Conservation (phyloP, 345 rosid species). For the Limnanthes douglasii region DNA sequence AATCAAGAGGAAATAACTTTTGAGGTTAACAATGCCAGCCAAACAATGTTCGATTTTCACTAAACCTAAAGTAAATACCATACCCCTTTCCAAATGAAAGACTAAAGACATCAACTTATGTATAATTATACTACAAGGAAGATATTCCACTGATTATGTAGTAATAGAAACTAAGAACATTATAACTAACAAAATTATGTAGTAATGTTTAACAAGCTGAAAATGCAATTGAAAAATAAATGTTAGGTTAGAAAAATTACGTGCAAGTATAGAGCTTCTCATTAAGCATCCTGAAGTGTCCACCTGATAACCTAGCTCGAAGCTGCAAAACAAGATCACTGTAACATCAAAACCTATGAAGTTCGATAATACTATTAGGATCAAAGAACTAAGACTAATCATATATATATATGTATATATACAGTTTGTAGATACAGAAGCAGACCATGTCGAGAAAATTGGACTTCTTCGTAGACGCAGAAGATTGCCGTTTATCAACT, state of each 20-base stretch:
- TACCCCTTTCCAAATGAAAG: too few species aligned
- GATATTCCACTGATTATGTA: too few species aligned
- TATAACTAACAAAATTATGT: too few species aligned
- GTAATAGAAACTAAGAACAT: too few species aligned
- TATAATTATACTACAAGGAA: too few species aligned
- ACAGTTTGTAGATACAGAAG: slow-evolving; percentile 7
- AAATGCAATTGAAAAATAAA: too few species aligned
- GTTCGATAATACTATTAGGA: not conserved
- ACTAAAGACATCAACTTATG: not conserved
- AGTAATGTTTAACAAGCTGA: too few species aligned
- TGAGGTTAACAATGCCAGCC: too few species aligned
- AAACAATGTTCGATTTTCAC: too few species aligned
- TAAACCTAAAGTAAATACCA: too few species aligned
- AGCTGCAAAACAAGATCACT: slow-evolving; percentile 29
- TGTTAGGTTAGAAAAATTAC: slow-evolving; percentile 25
- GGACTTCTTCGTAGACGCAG: slow-evolving; percentile 16
- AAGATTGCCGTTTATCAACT: slow-evolving; percentile 5
- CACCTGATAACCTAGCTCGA: slow-evolving; percentile 57
- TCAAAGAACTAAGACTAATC: not conserved
- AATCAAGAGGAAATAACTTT: too few species aligned
- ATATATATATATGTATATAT: too few species aligned
- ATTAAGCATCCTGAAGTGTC: slow-evolving; percentile 85
- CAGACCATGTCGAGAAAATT: slow-evolving; percentile 42
- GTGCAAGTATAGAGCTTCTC: slow-evolving; percentile 95
- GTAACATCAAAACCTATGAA: not conserved